phyloP scores from a whole-genome alignment of 108 stramenopile genomes.

The Skeletonema costatum region DNA sequence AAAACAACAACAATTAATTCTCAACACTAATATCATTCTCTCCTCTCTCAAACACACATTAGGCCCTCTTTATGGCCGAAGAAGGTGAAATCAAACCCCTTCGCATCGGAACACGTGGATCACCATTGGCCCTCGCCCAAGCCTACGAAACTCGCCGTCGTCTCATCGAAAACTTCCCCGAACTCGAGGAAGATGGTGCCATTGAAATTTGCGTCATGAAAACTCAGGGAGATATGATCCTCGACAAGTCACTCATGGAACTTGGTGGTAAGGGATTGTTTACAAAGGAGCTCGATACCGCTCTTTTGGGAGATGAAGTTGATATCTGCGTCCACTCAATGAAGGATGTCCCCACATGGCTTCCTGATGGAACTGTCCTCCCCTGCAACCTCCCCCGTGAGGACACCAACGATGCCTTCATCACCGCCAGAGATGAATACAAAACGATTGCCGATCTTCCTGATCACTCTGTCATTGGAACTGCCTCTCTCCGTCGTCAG shows the following conservation, averaged over 20 bases:
- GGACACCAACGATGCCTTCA: slow-evolving; percentile 98
- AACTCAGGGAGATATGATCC: slow-evolving; percentile 98
- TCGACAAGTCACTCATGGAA: slow-evolving; percentile 99
- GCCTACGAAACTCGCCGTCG: slow-evolving; percentile 95
- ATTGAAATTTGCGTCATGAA: slow-evolving; percentile 98
- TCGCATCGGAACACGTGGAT: slow-evolving; percentile 97
- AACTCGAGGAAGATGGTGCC: slow-evolving; percentile 92
- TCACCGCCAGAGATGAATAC: slow-evolving; percentile 64
- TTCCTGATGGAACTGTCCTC: slow-evolving; percentile 95
- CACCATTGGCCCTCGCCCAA: slow-evolving; percentile 97
- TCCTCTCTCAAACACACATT: slow-evolving; percentile 1
- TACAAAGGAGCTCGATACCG: slow-evolving; percentile 99
- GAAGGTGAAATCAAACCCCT: slow-evolving; percentile 71
- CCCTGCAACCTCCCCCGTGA: slow-evolving; percentile 98
- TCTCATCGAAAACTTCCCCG: slow-evolving; percentile 91
- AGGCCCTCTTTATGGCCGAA: slow-evolving; percentile 85
- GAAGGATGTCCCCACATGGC: slow-evolving; percentile 99
- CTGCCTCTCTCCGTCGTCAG: slow-evolving; percentile 97
- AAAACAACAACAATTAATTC: neutral
- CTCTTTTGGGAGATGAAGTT: slow-evolving; percentile 94
- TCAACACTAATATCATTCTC: neutral
- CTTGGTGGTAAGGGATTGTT: slow-evolving; percentile 99
- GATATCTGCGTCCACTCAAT: slow-evolving; percentile 99
- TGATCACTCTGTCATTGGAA: slow-evolving; percentile 94
- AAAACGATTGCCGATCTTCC: slow-evolving; percentile 89